Evolutionary conservation across 176 grass and related monocot species (phyloP).

Genomic region (Hsuehochloa calcarea): DNA sequence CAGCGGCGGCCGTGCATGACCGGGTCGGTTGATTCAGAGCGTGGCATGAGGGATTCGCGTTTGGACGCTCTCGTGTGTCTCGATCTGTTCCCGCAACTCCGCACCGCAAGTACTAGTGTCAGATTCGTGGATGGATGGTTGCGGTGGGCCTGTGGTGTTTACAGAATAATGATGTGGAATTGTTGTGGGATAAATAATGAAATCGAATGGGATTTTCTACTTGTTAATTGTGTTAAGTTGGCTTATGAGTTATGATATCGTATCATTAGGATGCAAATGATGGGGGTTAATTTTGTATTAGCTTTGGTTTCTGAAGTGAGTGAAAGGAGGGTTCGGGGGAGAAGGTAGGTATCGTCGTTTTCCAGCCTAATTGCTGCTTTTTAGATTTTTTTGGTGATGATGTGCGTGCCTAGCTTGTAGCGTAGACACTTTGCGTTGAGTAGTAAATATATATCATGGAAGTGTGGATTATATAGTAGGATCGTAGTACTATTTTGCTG

Average conservation of each 20-base stretch:
- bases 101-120: slow-evolving; percentile 18
- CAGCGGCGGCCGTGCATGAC: slow-evolving; percentile 30
- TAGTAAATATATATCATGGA: not conserved
- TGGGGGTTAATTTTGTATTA: not conserved
- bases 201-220: not conserved
- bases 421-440: not conserved
- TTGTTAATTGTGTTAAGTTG: not conserved
- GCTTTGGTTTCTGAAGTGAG: not conserved
- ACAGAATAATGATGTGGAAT: slow-evolving; percentile 3
- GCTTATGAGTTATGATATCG: not conserved
- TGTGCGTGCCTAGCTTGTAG: not conserved
- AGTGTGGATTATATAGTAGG: not conserved
- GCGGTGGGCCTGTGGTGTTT: not conserved
- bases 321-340: not conserved
- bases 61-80: slow-evolving; percentile 41
- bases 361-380: slow-evolving; percentile 14
- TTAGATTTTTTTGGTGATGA: slow-evolving; percentile 21
- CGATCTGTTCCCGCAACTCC: too few species aligned
- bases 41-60: not conserved
- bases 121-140: slow-evolving; percentile 26
- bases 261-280: slow-evolving; percentile 12
- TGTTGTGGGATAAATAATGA: not conserved
- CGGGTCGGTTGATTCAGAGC: not conserved
- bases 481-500: not conserved
- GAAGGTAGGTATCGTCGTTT: slow-evolving; percentile 17